A percentile compares a stretch with the other conserved stretches of the same genome.
These are phyloP conservation scores for Euphorbia schlechtendalii DNA, from an alignment of 441 rosid species.

Conservation along the genomic window DNA sequence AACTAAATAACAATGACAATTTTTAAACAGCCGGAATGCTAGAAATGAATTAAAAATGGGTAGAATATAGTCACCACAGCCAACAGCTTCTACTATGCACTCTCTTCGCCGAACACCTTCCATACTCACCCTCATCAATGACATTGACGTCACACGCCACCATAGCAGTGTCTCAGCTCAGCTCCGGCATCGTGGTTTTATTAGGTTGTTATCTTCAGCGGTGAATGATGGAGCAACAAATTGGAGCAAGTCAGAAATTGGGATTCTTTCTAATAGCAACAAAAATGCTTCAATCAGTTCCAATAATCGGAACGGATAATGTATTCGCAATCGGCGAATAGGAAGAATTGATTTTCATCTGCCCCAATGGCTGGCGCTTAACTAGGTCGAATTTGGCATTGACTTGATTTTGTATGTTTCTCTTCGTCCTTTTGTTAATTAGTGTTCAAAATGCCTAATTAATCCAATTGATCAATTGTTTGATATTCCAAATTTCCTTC, in stretches of 20 bases:
- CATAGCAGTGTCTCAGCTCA: not conserved
- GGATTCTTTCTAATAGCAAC: not conserved
- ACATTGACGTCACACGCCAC: too few species aligned
- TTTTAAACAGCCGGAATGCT: too few species aligned
- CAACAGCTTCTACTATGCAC: too few species aligned
- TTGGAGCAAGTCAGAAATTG: not conserved
- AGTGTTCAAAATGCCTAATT: not conserved
- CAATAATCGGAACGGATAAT: not conserved
- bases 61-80: too few species aligned
- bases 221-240: not conserved
- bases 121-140: too few species aligned
- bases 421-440: not conserved
- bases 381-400: not conserved
- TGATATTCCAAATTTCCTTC: slow-evolving; percentile 5
- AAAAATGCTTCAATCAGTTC: not conserved
- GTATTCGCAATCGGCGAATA: not conserved
- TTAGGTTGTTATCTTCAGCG: not conserved
- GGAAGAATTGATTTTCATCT: not conserved
- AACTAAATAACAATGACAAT: too few species aligned
- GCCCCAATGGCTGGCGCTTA: not conserved
- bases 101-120: too few species aligned
- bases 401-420: not conserved
- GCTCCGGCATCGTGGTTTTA: not conserved
- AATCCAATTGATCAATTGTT: not conserved
- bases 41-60: too few species aligned